Evolutionary conservation across 495 filamentous ascomycete species (phyloP).

Genomic region (Aspergillus mulundensis): DNA sequence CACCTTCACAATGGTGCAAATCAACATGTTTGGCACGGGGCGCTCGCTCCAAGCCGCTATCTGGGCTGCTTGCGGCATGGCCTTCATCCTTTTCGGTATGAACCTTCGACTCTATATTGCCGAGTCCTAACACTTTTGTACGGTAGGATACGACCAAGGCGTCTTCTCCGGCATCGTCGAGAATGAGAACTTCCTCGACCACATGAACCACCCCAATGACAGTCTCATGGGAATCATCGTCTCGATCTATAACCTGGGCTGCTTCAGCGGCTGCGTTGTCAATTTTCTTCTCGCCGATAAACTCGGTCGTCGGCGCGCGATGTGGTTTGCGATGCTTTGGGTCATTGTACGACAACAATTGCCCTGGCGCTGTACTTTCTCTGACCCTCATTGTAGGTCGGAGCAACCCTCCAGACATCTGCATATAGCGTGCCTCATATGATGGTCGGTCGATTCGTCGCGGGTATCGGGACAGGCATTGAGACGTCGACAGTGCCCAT

Average conservation of each 20-base stretch:
- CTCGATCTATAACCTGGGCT: constrained; percentile 50
- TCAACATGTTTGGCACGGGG: constrained; percentile 20
- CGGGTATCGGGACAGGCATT: constrained; percentile 50
- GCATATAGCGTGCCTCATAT: constrained; percentile 42
- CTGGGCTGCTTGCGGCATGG: constrained; percentile 23
- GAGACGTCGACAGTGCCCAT: constrained; percentile 47
- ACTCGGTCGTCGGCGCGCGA: constrained; percentile 42
- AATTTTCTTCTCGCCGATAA: constrained; percentile 45
- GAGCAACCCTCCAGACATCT: constrained; percentile 42
- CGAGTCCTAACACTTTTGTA: not conserved
- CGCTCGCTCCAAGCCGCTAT: constrained; percentile 19
- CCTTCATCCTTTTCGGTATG: constrained; percentile 23
- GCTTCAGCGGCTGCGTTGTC: constrained; percentile 43
- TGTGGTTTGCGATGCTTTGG: constrained; percentile 37
- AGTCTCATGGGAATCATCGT: constrained; percentile 46
- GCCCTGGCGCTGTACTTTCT: not conserved
- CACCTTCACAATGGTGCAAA: constrained; percentile 10
- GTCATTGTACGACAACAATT: constrained; percentile 25
- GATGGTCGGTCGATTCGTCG: constrained; percentile 46
- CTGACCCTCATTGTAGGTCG: constrained; percentile 17
- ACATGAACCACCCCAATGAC: constrained; percentile 39
- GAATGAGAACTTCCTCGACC: constrained; percentile 44
- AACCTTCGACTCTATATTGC: not conserved
- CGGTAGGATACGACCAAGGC: constrained; percentile 54
- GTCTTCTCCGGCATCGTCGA: constrained; percentile 49